These are phyloP conservation scores for Ilex aquifolium DNA, from an alignment of 257 asterid species.

Conservation along the genomic window DNA sequence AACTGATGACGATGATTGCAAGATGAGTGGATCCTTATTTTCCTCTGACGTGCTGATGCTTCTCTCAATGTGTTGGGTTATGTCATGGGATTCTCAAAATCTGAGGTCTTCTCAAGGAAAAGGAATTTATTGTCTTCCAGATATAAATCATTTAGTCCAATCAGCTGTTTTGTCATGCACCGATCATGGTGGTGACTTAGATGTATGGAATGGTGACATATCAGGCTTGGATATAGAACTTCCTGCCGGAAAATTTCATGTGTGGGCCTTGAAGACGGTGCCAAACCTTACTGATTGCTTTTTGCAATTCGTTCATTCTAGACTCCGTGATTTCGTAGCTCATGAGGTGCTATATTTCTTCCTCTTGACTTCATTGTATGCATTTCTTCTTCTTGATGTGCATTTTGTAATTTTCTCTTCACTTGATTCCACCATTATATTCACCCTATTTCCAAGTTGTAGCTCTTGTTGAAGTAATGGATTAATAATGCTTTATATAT, in stretches of 20 bases:
- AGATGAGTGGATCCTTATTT: constrained; percentile 51
- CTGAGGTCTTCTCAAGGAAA: constrained; percentile 17
- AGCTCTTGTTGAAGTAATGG: no score
- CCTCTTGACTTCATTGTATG: not conserved
- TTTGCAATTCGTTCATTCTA: constrained; percentile 56
- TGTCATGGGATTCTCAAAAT: constrained; percentile 61
- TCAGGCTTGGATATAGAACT: constrained; percentile 47
- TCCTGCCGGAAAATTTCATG: constrained; percentile 51
- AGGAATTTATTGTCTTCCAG: constrained; percentile 48
- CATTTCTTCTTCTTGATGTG: no score
- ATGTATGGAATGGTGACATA: constrained; percentile 46
- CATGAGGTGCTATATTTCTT: constrained; percentile 30
- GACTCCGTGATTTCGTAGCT: constrained; percentile 39
- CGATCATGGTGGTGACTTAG: constrained; percentile 36
- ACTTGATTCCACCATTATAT: no score
- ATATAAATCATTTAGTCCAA: constrained; percentile 59
- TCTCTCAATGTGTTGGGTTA: constrained; percentile 61
- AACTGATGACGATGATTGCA: constrained; percentile 50
- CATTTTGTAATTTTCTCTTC: no score
- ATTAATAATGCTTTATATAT: no score
- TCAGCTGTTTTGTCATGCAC: constrained; percentile 57
- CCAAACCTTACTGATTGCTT: constrained; percentile 80
- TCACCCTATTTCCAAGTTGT: no score
- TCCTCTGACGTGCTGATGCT: constrained; percentile 45
- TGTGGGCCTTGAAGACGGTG: constrained; percentile 70